Evolutionary conservation across 108 stramenopile genomes (phyloP).

Genomic region (Cafeteria roenbergensis): DNA sequence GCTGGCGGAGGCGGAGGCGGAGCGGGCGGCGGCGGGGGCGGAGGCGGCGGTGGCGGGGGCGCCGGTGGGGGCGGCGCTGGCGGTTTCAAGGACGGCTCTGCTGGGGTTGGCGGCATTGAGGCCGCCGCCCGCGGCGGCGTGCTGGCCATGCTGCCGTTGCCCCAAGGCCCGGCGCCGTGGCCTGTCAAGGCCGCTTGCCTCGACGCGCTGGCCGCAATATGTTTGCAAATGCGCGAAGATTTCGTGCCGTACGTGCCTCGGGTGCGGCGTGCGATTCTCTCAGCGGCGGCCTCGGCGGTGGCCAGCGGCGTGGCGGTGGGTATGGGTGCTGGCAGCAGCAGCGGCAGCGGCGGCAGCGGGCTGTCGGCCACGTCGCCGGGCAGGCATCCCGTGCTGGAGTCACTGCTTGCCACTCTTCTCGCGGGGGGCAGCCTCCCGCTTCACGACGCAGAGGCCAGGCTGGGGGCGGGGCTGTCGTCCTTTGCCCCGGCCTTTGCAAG

Average conservation of each 20-base stretch:
- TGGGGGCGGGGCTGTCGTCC: background rate
- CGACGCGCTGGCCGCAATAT: background rate
- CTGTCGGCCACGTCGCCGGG: background rate
- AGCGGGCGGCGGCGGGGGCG: slow-evolving; percentile 5
- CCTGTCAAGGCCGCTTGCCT: background rate
- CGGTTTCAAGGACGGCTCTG: too few species aligned
- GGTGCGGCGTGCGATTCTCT: background rate
- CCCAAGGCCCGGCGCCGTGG: background rate
- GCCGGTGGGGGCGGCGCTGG: background rate
- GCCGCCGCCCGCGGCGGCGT: too few species aligned
- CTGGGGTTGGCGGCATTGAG: background rate
- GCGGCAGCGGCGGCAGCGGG: background rate
- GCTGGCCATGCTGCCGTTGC: background rate
- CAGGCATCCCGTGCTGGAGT: background rate
- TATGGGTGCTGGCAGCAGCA: background rate
- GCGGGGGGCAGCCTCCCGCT: background rate
- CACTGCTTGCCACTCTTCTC: background rate
- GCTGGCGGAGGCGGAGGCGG: background rate
- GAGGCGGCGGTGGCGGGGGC: background rate
- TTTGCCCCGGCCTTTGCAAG: background rate
- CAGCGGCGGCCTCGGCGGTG: too few species aligned
- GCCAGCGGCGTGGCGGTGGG: background rate
- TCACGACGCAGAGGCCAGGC: background rate
- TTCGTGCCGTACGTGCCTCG: background rate
- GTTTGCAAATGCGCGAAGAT: slow-evolving; percentile 1